Conservation (phyloP, 345 rosid species). For the Linum lewisii region DNA sequence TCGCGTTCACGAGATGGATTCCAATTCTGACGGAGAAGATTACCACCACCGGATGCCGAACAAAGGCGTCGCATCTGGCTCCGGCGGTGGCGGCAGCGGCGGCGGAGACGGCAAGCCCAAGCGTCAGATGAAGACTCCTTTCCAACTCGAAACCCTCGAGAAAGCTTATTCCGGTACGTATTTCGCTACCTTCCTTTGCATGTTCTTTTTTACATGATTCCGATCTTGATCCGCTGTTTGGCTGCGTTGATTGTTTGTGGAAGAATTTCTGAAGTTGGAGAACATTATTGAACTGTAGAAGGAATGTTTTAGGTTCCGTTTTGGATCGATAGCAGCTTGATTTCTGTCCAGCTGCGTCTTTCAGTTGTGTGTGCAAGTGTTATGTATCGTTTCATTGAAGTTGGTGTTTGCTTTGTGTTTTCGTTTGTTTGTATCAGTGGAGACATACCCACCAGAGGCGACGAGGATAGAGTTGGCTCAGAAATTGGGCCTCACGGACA, state of each 20-base stretch:
- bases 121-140: constrained; percentile 21
- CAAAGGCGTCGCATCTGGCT: constrained; percentile 14
- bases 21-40: constrained; percentile 52
- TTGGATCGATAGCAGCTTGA: background rate
- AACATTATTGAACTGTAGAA: background rate
- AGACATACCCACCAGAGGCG: constrained; percentile 74
- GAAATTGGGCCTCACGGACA: constrained; percentile 77
- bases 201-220: background rate
- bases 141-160: too few species aligned
- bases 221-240: background rate
- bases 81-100: constrained; percentile 25
- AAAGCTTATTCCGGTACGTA: background rate
- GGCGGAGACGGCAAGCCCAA: constrained; percentile 56
- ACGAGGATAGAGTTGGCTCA: constrained; percentile 63
- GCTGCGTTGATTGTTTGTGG: background rate
- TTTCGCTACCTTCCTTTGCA: background rate
- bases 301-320: constrained; percentile 1
- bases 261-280: background rate
- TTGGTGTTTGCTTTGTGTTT: constrained; percentile 16
- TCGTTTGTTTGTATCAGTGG: constrained; percentile 46
- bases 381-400: constrained; percentile 1
- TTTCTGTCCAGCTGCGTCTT: background rate
- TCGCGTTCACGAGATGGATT: constrained; percentile 34
- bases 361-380: background rate
- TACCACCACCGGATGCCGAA: constrained; percentile 16